Percentiles rank a stretch among this genome's conserved stretches.
These are phyloP conservation scores for Phalaenopsis equestris DNA, from an alignment of 106 monocot species.

Conservation along the genomic window DNA sequence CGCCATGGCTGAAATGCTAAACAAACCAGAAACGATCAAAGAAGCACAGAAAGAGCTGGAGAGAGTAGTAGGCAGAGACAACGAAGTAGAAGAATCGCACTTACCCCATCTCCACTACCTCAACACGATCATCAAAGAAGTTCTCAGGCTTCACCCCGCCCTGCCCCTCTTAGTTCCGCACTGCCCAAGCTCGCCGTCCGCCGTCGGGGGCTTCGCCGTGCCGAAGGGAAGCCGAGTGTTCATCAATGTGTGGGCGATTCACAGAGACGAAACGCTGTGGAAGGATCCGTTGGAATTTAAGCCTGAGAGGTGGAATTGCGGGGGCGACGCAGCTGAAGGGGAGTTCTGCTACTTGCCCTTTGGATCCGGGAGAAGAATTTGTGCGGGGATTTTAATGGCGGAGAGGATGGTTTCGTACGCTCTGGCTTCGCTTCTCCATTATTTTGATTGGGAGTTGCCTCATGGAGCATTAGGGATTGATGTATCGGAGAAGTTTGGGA, in stretches of 20 bases:
- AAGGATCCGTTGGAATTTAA: constrained; percentile 17
- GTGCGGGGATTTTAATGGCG: constrained; percentile 30
- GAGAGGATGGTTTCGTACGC: constrained; percentile 27
- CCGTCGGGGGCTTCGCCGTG: constrained; percentile 16
- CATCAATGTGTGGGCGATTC: constrained; percentile 28
- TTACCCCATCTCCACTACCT: constrained; percentile 9
- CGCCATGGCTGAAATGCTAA: constrained; percentile 17
- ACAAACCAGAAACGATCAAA: constrained; percentile 8
- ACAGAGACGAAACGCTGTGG: constrained; percentile 21
- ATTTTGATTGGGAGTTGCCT: constrained; percentile 35
- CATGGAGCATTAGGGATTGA: constrained; percentile 6
- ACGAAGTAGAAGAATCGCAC: constrained; percentile 13
- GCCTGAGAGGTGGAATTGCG: constrained; percentile 24
- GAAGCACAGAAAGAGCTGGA: constrained; percentile 16
- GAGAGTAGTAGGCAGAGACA: constrained; percentile 1
- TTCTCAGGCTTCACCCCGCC: constrained; percentile 12
- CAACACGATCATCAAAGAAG: constrained; percentile 4
- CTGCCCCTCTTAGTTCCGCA: constrained; percentile 16
- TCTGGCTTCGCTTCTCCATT: constrained; percentile 24
- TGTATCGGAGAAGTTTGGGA: constrained; percentile 32
- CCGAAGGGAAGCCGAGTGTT: constrained; percentile 17
- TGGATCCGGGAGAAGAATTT: constrained; percentile 38
- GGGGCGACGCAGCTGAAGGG: not conserved
- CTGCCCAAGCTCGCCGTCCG: constrained; percentile 10
- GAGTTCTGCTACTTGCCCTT: constrained; percentile 38